Evolutionary conservation across 306 rosid species (phyloP).

Genomic region (Medicago arabica): DNA sequence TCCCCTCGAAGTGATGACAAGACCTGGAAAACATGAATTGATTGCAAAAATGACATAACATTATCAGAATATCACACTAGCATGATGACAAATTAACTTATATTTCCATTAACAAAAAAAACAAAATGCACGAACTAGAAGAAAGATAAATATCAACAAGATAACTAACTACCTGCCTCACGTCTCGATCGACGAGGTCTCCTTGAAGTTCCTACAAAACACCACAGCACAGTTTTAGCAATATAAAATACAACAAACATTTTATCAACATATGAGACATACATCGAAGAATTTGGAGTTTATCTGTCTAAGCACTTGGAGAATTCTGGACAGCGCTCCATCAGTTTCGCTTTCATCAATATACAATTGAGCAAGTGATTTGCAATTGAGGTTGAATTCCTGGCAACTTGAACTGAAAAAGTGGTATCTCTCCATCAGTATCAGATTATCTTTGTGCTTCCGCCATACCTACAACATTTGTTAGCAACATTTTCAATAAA

Average conservation of each 20-base stretch:
- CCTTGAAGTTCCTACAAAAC: constrained; percentile 61
- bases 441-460: constrained; percentile 78
- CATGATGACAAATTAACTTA: neutral
- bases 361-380: too few species aligned
- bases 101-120: neutral
- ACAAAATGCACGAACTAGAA: neutral
- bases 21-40: constrained; percentile 52
- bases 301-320: constrained; percentile 66
- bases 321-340: constrained; percentile 78
- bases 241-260: neutral
- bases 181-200: constrained; percentile 65
- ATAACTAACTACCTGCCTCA: constrained; percentile 65
- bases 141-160: constrained; percentile 1
- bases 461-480: constrained; percentile 73
- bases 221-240: constrained; percentile 45
- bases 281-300: constrained; percentile 77
- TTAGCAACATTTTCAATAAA: constrained; percentile 23
- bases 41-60: neutral
- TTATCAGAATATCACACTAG: neutral
- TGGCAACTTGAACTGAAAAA: constrained; percentile 81
- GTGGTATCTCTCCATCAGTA: constrained; percentile 88
- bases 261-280: constrained; percentile 28
- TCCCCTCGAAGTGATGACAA: constrained; percentile 52
- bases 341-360: too few species aligned
- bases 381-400: constrained; percentile 67